Conservation (phyloP, 2,329 filamentous ascomycete species). For the Hirsutella rhossiliensis region DNA sequence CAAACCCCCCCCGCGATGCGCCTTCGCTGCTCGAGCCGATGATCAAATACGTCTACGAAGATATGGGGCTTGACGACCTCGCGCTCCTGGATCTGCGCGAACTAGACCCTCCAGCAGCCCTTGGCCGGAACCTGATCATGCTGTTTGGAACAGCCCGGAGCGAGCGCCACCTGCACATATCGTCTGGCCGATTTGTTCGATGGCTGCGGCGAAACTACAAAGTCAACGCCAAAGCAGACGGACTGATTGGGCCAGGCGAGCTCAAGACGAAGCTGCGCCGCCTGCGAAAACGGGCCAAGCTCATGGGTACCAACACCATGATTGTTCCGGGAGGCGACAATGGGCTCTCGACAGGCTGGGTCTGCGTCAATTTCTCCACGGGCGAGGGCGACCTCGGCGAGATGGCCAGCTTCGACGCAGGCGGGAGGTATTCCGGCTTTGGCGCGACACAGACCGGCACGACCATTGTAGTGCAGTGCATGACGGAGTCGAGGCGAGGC, state of each 20-base stretch:
- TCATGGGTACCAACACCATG: conserved; percentile 63
- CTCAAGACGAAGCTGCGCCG: conserved; percentile 76
- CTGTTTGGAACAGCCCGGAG: conserved; percentile 82
- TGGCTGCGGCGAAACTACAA: conserved; percentile 68
- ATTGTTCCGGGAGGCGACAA: conserved; percentile 58
- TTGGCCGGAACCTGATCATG: conserved; percentile 87
- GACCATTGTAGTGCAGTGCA: conserved; percentile 44
- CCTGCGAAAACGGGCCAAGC: conserved; percentile 67
- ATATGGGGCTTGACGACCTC: conserved; percentile 77
- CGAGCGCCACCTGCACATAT: conserved; percentile 86
- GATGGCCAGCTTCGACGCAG: conserved; percentile 29
- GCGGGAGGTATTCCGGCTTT: conserved; percentile 63
- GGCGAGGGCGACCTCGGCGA: conserved; percentile 44
- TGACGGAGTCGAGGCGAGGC: conserved; percentile 39
- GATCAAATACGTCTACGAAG: conserved; percentile 67
- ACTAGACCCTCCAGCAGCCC: conserved; percentile 73
- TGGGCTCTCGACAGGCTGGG: conserved; percentile 86
- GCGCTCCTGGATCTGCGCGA: conserved; percentile 70
- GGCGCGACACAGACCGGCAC: conserved; percentile 39
- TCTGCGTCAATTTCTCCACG: conserved; percentile 80
- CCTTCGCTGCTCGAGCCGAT: conserved; percentile 62
- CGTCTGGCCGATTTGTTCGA: conserved; percentile 77
- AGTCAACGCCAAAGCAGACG: conserved; percentile 69
- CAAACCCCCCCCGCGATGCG: conserved; percentile 49
- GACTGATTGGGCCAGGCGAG: conserved; percentile 80